Evolutionary conservation across 176 grass and related monocot genomes (phyloP).

Genomic region (Eremochloa ophiuroides): DNA sequence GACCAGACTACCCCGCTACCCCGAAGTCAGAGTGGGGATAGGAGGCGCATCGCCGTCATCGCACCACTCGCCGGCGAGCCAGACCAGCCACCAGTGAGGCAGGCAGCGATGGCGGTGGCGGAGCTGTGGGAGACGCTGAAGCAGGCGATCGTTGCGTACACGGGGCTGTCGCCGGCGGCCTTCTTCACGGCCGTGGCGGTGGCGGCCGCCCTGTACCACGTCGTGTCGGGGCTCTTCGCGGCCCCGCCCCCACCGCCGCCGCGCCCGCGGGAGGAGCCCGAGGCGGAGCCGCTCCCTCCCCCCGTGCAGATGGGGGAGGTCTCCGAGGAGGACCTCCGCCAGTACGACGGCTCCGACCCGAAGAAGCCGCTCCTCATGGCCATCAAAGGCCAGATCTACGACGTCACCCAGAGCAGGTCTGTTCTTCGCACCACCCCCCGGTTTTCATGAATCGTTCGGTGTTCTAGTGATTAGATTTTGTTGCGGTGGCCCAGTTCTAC

Average conservation of each 20-base stretch:
- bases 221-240: slow-evolving; percentile 62
- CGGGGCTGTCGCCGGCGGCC: slow-evolving; percentile 68
- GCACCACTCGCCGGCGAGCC: neutral
- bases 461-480: neutral
- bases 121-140: slow-evolving; percentile 83
- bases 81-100: neutral
- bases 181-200: slow-evolving; percentile 85
- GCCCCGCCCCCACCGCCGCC: slow-evolving; percentile 25
- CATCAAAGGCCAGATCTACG: slow-evolving; percentile 83
- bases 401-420: slow-evolving; percentile 85
- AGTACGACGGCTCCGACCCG: slow-evolving; percentile 58
- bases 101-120: slow-evolving; percentile 34
- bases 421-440: neutral
- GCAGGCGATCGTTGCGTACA: slow-evolving; percentile 71
- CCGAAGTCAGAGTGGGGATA: neutral
- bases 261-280: slow-evolving; percentile 25
- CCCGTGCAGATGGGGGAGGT: slow-evolving; percentile 85
- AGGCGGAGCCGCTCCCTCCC: slow-evolving; percentile 77
- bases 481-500: neutral
- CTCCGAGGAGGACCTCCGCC: slow-evolving; percentile 58
- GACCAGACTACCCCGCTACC: slow-evolving; percentile 7
- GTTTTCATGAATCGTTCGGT: neutral
- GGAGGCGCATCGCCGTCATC: neutral
- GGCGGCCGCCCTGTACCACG: slow-evolving; percentile 71
- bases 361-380: slow-evolving; percentile 79